phyloP scores from a whole-genome alignment of 1,139 yeast species.

The Wickerhamomyces sp. region DNA sequence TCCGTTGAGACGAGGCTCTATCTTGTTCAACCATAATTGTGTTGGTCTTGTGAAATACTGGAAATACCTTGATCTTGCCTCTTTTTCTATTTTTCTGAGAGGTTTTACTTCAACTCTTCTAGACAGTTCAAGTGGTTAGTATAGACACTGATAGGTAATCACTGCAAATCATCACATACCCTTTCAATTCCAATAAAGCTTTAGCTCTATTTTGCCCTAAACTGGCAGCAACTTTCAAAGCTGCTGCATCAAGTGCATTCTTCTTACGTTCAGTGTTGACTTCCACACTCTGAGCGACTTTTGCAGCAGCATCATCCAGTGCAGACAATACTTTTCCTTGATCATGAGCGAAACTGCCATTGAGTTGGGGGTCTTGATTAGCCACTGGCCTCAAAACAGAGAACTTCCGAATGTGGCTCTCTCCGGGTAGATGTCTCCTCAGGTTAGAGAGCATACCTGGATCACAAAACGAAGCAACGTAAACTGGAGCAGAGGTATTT shows the following conservation, averaged over 20 bases:
- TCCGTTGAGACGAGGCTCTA: conserved; percentile 1
- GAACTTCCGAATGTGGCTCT: too few relatives aligned
- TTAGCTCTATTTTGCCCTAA: neutral
- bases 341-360: too few relatives aligned
- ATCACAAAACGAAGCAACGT: too few relatives aligned
- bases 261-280: too few relatives aligned
- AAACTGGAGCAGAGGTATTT: too few relatives aligned
- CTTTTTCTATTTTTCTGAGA: neutral
- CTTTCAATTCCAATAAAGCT: neutral
- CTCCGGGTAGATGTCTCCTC: too few relatives aligned
- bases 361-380: too few relatives aligned
- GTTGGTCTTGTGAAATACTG: neutral
- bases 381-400: too few relatives aligned
- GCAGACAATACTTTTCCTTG: neutral
- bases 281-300: neutral
- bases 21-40: neutral
- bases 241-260: too few relatives aligned
- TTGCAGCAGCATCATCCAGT: neutral
- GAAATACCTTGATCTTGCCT: neutral
- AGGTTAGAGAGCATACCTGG: too few relatives aligned
- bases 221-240: too few relatives aligned
- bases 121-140: neutral
- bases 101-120: conserved; percentile 2
- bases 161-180: neutral
- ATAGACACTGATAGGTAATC: too few relatives aligned